These are phyloP conservation scores for Plasmodium coatneyi DNA, from an alignment of 169 alveolate species.

Conservation along the genomic window DNA sequence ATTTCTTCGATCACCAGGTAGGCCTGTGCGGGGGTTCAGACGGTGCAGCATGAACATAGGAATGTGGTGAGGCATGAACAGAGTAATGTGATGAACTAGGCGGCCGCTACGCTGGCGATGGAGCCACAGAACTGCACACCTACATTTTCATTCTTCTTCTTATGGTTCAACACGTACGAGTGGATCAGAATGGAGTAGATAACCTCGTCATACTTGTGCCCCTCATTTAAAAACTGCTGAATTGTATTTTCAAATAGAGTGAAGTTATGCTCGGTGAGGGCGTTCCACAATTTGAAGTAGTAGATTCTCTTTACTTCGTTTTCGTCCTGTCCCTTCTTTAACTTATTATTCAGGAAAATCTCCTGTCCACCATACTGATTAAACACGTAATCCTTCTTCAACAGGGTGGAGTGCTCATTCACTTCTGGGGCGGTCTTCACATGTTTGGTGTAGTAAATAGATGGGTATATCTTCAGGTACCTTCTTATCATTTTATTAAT, in stretches of 20 bases:
- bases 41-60: not conserved
- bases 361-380: conserved; percentile 47
- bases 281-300: conserved; percentile 70
- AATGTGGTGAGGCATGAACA: too few species aligned
- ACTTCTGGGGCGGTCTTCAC: conserved; percentile 64
- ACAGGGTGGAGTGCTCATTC: not conserved
- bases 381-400: conserved; percentile 70
- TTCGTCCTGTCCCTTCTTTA: conserved; percentile 54
- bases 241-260: conserved; percentile 53
- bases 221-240: conserved; percentile 74
- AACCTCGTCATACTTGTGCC: conserved; percentile 86
- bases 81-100: not conserved
- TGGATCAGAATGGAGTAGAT: conserved; percentile 86
- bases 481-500: conserved; percentile 38
- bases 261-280: conserved; percentile 74
- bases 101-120: not conserved
- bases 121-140: not conserved
- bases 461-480: conserved; percentile 63
- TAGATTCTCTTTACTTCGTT: conserved; percentile 67
- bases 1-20: conserved; percentile 87
- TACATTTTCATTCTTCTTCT: conserved; percentile 80
- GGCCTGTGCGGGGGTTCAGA: conserved; percentile 74
- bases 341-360: conserved; percentile 55
- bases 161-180: conserved; percentile 82
- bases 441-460: conserved; percentile 67